Percentiles rank a stretch among this genome's conserved stretches.
phyloP scores from a whole-genome alignment of 495 filamentous ascomycete species.

The Hypoxylon perforatum region DNA sequence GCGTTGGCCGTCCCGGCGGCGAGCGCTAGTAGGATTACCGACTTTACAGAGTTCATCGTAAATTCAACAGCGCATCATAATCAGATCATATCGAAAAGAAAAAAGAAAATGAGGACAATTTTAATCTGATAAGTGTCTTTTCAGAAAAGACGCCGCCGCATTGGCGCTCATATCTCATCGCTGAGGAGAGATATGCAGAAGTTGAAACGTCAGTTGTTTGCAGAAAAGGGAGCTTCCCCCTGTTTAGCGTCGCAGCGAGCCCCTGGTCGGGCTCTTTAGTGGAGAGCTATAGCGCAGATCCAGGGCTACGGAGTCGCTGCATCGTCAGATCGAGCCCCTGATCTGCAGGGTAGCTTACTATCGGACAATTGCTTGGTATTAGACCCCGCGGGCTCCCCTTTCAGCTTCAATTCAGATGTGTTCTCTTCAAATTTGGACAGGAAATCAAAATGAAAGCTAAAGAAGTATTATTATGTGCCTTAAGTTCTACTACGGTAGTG shows the following conservation, averaged over 20 bases:
- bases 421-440: constrained; percentile 1
- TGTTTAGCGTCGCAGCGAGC: constrained; percentile 35
- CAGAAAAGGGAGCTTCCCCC: constrained; percentile 30
- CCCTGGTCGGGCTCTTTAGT: constrained; percentile 19
- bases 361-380: constrained; percentile 25
- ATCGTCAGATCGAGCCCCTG: constrained; percentile 43
- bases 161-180: constrained; percentile 9
- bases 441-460: constrained; percentile 34
- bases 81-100: neutral
- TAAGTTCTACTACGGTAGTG: constrained; percentile 13
- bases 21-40: constrained; percentile 35
- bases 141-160: neutral
- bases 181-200: constrained; percentile 37
- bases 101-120: neutral
- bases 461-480: constrained; percentile 25
- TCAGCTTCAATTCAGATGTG: constrained; percentile 11
- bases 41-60: constrained; percentile 37
- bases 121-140: neutral
- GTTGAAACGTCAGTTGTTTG: constrained; percentile 44
- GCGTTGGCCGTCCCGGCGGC: constrained; percentile 28
- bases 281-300: constrained; percentile 36
- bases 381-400: constrained; percentile 25
- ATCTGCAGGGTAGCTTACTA: constrained; percentile 40
- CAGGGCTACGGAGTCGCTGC: constrained; percentile 28
- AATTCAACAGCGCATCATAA: neutral